A percentile compares a stretch with the other conserved stretches of the same genome.
phyloP scores from a whole-genome alignment of 768 basidiomycete genomes.

The Boletus sp. region DNA sequence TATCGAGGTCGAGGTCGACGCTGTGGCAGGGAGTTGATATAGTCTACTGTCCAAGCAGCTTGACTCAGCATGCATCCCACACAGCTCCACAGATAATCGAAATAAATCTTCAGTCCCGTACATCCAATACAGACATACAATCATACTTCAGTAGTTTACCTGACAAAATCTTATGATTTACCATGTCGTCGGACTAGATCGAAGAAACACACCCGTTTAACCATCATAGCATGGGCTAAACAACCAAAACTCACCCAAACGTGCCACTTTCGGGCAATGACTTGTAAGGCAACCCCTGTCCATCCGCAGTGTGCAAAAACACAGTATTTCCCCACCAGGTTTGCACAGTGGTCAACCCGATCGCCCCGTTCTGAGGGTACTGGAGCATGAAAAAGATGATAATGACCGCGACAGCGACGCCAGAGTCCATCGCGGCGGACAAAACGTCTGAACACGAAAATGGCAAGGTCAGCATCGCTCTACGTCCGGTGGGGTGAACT shows the following conservation, averaged over 20 bases:
- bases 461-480: constrained; percentile 13
- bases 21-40: constrained; percentile 1
- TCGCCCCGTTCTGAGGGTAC: constrained; percentile 58
- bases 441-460: constrained; percentile 45
- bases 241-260: constrained; percentile 25
- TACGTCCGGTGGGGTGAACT: neutral
- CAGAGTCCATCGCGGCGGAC: constrained; percentile 71
- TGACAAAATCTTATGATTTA: neutral
- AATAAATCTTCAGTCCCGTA: neutral
- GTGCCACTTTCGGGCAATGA: constrained; percentile 12
- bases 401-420: constrained; percentile 56
- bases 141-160: neutral
- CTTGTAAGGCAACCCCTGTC: constrained; percentile 6
- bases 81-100: neutral
- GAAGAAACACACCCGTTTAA: neutral
- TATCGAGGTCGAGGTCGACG: neutral
- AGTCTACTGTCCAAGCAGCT: neutral
- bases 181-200: constrained; percentile 12
- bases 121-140: neutral
- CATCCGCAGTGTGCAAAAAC: constrained; percentile 24
- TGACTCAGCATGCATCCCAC: neutral
- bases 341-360: constrained; percentile 51
- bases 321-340: constrained; percentile 71
- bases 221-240: neutral
- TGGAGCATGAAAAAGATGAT: constrained; percentile 62